These are phyloP conservation scores for Russula griseocarnosa DNA, from an alignment of 768 basidiomycete genomes.

Conservation along the genomic window DNA sequence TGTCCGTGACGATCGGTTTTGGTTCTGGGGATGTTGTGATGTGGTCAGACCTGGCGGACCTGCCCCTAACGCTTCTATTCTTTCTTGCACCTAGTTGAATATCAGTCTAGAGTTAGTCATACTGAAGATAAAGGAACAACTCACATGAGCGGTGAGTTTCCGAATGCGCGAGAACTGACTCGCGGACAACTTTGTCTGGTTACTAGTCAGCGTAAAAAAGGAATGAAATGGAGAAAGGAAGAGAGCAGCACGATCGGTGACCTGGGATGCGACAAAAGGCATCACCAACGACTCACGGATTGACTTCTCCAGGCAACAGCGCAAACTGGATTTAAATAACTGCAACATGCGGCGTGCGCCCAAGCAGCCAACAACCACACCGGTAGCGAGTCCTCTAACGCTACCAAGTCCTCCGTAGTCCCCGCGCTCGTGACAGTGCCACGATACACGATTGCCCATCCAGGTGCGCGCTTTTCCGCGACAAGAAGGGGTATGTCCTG, in stretches of 20 bases:
- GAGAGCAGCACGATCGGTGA: neutral
- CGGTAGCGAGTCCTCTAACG: slow-evolving; percentile 76
- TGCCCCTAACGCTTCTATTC: slow-evolving; percentile 56
- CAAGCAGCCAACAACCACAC: slow-evolving; percentile 80
- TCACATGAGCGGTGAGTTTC: slow-evolving; percentile 79
- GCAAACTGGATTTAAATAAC: slow-evolving; percentile 84
- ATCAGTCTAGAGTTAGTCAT: slow-evolving; percentile 3
- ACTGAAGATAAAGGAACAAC: slow-evolving; percentile 29
- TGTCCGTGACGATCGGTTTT: slow-evolving; percentile 1
- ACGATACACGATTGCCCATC: slow-evolving; percentile 75
- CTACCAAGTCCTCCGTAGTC: slow-evolving; percentile 40
- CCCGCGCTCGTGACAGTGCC: slow-evolving; percentile 59
- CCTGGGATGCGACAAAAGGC: neutral
- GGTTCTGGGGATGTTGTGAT: slow-evolving; percentile 19
- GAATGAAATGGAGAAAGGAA: no score
- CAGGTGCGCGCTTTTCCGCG: slow-evolving; percentile 72
- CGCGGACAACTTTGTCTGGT: slow-evolving; percentile 85
- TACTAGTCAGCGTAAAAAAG: slow-evolving; percentile 36
- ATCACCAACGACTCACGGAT: slow-evolving; percentile 56
- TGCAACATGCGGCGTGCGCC: slow-evolving; percentile 50
- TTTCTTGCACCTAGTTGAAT: slow-evolving; percentile 69
- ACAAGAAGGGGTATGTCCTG: slow-evolving; percentile 64
- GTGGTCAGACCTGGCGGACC: slow-evolving; percentile 31
- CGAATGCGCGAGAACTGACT: slow-evolving; percentile 79
- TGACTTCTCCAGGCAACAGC: slow-evolving; percentile 69